Conservation (phyloP, 1,139 yeast genomes). For the Dujonia santamariae region DNA sequence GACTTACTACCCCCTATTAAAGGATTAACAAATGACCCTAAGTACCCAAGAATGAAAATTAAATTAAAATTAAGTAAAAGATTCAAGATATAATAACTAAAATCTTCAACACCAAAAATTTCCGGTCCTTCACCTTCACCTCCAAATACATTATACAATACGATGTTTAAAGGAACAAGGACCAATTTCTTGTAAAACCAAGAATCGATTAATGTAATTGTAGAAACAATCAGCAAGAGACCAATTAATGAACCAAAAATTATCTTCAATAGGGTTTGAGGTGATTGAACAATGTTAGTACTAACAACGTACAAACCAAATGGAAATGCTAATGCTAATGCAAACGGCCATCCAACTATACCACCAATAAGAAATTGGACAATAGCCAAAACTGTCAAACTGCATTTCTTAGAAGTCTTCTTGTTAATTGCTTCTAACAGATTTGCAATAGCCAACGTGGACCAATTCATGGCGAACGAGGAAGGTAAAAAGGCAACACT, state of each 20-base stretch:
- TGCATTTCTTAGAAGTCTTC: neutral
- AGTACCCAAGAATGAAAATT: slow-evolving; percentile 43
- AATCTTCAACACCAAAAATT: slow-evolving; percentile 88
- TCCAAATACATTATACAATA: slow-evolving; percentile 76
- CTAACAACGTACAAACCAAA: slow-evolving; percentile 36
- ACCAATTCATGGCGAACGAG: slow-evolving; percentile 74
- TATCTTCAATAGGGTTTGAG: slow-evolving; percentile 9
- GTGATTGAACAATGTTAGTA: slow-evolving; percentile 9
- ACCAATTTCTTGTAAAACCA: slow-evolving; percentile 59
- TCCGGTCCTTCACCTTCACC: slow-evolving; percentile 81
- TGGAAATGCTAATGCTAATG: slow-evolving; percentile 63
- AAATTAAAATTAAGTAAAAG: slow-evolving; percentile 71
- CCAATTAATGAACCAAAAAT: slow-evolving; percentile 16
- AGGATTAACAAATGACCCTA: slow-evolving; percentile 31
- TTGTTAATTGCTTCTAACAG: slow-evolving; percentile 22
- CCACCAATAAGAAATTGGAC: slow-evolving; percentile 64
- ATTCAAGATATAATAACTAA: slow-evolving; percentile 68
- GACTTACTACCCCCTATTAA: slow-evolving; percentile 14
- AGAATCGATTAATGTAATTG: slow-evolving; percentile 54
- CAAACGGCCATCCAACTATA: slow-evolving; percentile 89
- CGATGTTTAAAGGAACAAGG: slow-evolving; percentile 79
- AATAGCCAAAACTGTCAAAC: slow-evolving; percentile 28
- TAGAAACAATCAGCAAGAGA: slow-evolving; percentile 25
- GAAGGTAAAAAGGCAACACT: slow-evolving; percentile 84
- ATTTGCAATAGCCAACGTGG: slow-evolving; percentile 51